Base-by-base conservation (phyloP, 2,329 filamentous ascomycete genomes). In the Fusarium nematophilum region DNA sequence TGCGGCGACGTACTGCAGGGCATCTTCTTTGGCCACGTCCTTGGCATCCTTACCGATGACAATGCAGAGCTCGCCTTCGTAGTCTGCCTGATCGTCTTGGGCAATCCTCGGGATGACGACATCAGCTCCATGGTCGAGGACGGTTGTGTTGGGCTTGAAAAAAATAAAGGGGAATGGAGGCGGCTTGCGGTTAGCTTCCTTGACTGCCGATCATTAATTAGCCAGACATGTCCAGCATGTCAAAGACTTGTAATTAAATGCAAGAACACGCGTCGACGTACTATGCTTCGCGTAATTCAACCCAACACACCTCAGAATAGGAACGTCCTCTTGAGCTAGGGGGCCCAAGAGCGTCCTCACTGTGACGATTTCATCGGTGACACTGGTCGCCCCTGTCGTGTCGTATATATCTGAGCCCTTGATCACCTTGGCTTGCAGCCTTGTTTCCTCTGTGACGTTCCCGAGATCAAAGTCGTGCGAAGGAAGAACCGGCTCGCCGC, bases 281-380 rank as follows among this genome's bases (percentile, higher is more conserved):
- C 77, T 83, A 62, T 88, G 85, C 47, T 82, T 86, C 31, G 79
- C 78, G 62, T 87, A 87, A 64, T 88, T 87, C 23, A 88, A 66
- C 0, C 85, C 86, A 10, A 87, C 79, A 60, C 85, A 88, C 15
- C 84, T 73, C 4, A 88, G 65, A 36, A 86, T 84, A 0, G 83
- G 81, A 0, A 87, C 81, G 44, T 86, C 82, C 3, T 72, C 70
- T 9, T 69, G 71, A 0, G 78, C 75, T 26, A 88, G 68, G 0
- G 84, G 85, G 0, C 83, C 81, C 0, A 88, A 75, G 0, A 87
- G 68, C 45, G 73, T 75, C 65, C 84, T 81, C 6, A 88, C 84
- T 0, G 76, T 78, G 3, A 79, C 83, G 9, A 82, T 70, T 62
- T 86, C 81, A 17, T 85, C 80, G 0, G 83, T 84, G 2, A 86